These are phyloP conservation scores for Penicillium sp. DNA, from an alignment of 2,329 filamentous ascomycete species.

Conservation along the genomic window DNA sequence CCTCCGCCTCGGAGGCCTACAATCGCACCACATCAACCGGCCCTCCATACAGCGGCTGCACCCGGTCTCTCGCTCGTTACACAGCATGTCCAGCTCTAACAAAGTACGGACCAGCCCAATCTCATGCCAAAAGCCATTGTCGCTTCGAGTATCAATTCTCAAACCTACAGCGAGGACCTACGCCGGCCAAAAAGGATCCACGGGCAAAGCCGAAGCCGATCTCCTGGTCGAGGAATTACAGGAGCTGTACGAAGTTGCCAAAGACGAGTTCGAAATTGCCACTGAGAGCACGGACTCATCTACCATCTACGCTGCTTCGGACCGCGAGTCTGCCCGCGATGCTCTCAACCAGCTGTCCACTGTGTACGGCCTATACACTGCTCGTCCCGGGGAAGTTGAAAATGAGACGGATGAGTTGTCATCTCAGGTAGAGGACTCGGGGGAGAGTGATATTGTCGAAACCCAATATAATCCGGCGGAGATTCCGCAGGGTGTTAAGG, in stretches of 20 bases:
- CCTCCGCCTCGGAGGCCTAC: neutral
- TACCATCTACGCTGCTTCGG: conserved; percentile 46
- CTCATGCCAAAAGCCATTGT: neutral
- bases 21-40: neutral
- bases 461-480: conserved; percentile 32
- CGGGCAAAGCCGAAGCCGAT: conserved; percentile 30
- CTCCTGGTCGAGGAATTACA: conserved; percentile 37
- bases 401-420: conserved; percentile 3
- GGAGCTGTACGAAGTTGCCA: conserved; percentile 41
- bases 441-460: conserved; percentile 23
- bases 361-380: conserved; percentile 36
- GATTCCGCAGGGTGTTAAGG: conserved; percentile 29
- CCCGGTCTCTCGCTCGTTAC: neutral
- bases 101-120: neutral
- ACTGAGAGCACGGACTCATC: conserved; percentile 45
- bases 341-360: conserved; percentile 40
- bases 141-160: neutral
- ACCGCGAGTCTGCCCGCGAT: conserved; percentile 46
- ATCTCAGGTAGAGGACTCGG: neutral
- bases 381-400: conserved; percentile 10
- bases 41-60: neutral
- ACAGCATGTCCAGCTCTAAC: neutral
- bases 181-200: conserved; percentile 5
- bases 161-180: neutral
- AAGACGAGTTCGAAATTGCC: conserved; percentile 51